Evolutionary conservation across 2,329 filamentous ascomycete species (phyloP).

Genomic region (Pyricularia grisea): DNA sequence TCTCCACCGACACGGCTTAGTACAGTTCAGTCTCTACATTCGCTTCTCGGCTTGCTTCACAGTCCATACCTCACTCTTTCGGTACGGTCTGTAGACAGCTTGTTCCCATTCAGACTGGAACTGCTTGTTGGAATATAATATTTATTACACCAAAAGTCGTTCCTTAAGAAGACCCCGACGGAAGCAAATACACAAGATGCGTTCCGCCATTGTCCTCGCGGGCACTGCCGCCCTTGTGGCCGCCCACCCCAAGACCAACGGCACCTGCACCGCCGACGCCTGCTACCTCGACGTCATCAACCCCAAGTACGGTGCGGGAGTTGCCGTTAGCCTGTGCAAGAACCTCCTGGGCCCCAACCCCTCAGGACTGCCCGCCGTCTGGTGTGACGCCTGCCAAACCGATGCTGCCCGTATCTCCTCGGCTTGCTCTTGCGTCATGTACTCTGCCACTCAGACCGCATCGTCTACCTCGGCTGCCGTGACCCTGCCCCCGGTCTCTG

Average conservation of each 20-base stretch:
- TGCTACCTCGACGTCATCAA: conserved; percentile 7
- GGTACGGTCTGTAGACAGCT: neutral
- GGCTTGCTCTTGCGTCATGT: conserved; percentile 19
- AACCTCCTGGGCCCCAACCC: conserved; percentile 2
- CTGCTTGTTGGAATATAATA: neutral
- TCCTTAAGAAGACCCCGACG: neutral
- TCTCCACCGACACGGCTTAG: neutral
- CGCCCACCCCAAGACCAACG: neutral
- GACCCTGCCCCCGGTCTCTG: neutral
- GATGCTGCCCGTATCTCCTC: conserved; percentile 14
- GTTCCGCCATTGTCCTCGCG: neutral
- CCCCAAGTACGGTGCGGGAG: neutral
- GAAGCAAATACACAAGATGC: neutral
- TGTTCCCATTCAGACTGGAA: neutral
- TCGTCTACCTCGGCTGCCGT: neutral
- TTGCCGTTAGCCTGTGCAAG: conserved; percentile 1
- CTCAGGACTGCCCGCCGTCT: neutral
- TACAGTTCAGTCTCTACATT: neutral
- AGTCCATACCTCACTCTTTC: neutral
- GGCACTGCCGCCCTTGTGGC: neutral
- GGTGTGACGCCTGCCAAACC: conserved; percentile 9
- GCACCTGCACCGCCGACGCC: conserved; percentile 5
- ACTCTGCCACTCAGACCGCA: conserved; percentile 5
- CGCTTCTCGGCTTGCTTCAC: neutral
- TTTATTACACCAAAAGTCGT: neutral